A percentile compares a stretch with the other conserved stretches of the same genome.
phyloP scores from a whole-genome alignment of 2,329 filamentous ascomycete species.

The Pyrenochaeta sp. region DNA sequence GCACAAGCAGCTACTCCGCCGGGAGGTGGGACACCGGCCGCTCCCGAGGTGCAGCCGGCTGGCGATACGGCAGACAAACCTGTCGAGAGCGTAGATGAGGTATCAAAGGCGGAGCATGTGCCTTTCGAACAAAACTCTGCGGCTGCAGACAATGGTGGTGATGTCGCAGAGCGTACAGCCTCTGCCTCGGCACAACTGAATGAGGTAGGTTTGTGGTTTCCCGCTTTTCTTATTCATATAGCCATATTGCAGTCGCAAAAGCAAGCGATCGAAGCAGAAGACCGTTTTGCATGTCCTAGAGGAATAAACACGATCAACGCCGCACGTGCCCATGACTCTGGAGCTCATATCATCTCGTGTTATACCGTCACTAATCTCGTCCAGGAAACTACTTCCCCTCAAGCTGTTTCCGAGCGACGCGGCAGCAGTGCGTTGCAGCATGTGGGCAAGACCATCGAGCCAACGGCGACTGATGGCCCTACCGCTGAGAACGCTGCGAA shows the following conservation, averaged over 20 bases:
- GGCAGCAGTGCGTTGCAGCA: conserved; percentile 28
- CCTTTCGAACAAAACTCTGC: conserved; percentile 14
- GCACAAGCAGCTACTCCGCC: conserved; percentile 40
- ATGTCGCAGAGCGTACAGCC: conserved; percentile 22
- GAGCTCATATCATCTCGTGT: conserved; percentile 11
- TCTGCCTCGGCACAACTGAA: conserved; percentile 29
- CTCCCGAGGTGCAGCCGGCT: conserved; percentile 30
- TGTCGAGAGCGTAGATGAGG: conserved; percentile 41
- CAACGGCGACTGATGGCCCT: conserved; percentile 24
- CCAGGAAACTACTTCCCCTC: conserved; percentile 24
- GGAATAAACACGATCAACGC: conserved; percentile 30
- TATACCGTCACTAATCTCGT: conserved; percentile 22
- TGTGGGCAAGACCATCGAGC: conserved; percentile 25
- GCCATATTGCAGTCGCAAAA: conserved; percentile 10
- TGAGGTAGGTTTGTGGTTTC: conserved; percentile 34
- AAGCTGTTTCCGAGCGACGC: conserved; percentile 20
- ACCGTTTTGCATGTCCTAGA: conserved; percentile 13
- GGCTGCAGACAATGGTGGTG: conserved; percentile 20
- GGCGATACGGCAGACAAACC: conserved; percentile 34
- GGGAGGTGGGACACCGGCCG: conserved; percentile 27
- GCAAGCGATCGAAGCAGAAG: conserved; percentile 7
- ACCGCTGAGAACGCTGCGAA: conserved; percentile 26
- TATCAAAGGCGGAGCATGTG: conserved; percentile 18
- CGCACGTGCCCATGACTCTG: conserved; percentile 31
- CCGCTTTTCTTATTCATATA: conserved; percentile 2